Evolutionary conservation across 108 stramenopile species (phyloP), one percentile per base, ranked within the genome.

Genomic region (Nitzschia putrida): DNA sequence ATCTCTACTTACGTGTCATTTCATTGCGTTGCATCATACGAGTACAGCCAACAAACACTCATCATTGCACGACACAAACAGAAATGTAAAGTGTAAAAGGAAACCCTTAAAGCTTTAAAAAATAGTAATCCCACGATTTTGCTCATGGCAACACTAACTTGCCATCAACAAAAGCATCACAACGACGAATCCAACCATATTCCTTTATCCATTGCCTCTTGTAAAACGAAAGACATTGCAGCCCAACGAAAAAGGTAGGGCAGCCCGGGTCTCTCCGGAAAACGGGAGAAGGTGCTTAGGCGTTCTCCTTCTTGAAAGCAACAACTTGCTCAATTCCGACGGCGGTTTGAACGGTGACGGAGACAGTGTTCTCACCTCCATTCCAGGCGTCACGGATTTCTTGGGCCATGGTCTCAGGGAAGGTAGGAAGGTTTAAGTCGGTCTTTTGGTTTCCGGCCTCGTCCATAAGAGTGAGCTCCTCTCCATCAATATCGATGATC

Each of bases 401-500:
- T 39, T 96, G 66, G 24, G 90, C 98, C 85, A 98, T 86, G 25
- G 57, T 84, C 18, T 96, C 95, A 41, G 97, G 97, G 79, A 69
- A 80, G 16, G 79, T 64, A 61, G 99, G 99, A 58, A 98, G 94
- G 79, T 96, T 95, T 47, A 98, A 70, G 81, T 98, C 98, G 56
- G 95, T 95, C 92, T 97, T 97, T 80, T 95, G 93, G 81, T 98
- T 96, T 52, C 98, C 99, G 45, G 61, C 93, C 82, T 97, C 99
- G 82, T 97, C 93, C 90, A 97, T 95, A 80, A 97, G 96, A 53
- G 97, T 95, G 74, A 95, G 80, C 86, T 95, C 96, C 52, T 98
- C 99, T 42, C 92, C 97, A 50, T 88, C 86, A 73, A 98, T 98
- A 73, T 98, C 97, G 64, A 98, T 91, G 64, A 99, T 87, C 74